Conservation (phyloP, 1,284 basidiomycete species). For the Earliella scabrosa region DNA sequence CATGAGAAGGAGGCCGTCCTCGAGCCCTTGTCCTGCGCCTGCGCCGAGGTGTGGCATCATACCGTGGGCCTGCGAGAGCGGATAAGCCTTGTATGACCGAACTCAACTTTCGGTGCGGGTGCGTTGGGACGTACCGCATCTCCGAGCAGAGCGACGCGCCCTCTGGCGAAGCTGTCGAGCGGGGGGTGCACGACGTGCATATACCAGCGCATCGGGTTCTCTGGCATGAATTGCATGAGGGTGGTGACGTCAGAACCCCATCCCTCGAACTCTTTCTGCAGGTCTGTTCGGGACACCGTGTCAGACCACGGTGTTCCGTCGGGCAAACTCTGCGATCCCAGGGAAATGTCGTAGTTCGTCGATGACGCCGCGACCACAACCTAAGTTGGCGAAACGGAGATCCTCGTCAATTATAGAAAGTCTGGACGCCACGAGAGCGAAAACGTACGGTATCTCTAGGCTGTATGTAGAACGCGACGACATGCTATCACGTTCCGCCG, state of each 20-base stretch:
- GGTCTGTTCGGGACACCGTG: constrained; percentile 44
- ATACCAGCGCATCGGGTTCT: constrained; percentile 58
- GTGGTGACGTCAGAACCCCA: constrained; percentile 52
- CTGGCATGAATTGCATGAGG: constrained; percentile 48
- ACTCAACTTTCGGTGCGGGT: background rate
- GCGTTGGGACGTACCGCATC: constrained; percentile 50
- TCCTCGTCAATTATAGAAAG: too few relatives aligned
- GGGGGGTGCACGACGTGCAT: constrained; percentile 58
- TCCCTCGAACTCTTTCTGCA: constrained; percentile 49
- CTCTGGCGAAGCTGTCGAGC: constrained; percentile 50
- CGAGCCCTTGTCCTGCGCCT: constrained; percentile 66
- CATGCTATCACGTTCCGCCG: background rate
- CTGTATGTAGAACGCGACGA: constrained; percentile 47
- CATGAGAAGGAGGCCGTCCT: constrained; percentile 58
- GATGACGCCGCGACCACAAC: background rate
- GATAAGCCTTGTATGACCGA: background rate
- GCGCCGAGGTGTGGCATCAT: constrained; percentile 65
- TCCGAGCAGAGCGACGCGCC: constrained; percentile 56
- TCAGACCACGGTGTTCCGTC: constrained; percentile 50
- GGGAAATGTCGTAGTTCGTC: constrained; percentile 32
- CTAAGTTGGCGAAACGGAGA: background rate
- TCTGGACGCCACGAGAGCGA: too few relatives aligned
- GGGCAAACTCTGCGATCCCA: constrained; percentile 41
- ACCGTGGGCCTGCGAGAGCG: constrained; percentile 49
- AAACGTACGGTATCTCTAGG: background rate